phyloP scores from a whole-genome alignment of 441 rosid genomes.

The Jatropha multifida region DNA sequence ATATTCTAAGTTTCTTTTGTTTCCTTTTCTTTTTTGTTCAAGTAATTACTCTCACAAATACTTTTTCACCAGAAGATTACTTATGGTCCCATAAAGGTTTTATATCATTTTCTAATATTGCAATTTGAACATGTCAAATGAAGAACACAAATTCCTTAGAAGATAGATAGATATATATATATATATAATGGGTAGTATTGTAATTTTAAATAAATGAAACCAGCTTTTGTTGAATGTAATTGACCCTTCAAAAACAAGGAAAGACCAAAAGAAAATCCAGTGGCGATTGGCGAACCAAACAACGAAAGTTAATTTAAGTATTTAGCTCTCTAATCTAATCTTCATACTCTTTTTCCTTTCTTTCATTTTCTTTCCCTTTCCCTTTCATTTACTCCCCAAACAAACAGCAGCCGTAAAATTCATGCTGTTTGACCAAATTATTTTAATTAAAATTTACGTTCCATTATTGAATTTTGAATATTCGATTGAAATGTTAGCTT shows the following conservation, averaged over 20 bases:
- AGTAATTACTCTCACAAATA: no score
- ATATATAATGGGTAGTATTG: no score
- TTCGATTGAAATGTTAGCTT: neutral
- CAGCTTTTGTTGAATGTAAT: neutral
- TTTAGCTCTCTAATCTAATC: neutral
- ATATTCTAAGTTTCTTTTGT: no score
- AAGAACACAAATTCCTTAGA: no score
- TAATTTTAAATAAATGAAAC: no score
- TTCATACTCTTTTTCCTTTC: neutral
- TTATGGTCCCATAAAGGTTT: no score
- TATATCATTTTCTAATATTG: no score
- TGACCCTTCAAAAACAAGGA: neutral
- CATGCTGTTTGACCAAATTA: neutral
- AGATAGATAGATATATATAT: no score
- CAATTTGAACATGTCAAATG: no score
- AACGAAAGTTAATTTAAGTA: neutral
- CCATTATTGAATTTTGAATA: neutral
- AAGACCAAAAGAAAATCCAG: neutral
- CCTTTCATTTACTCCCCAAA: neutral
- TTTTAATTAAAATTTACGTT: neutral
- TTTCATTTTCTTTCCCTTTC: slow-evolving; percentile 7
- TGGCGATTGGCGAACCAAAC: neutral
- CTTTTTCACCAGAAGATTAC: no score
- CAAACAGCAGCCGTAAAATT: neutral
- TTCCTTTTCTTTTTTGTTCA: no score